phyloP scores from a whole-genome alignment of 2,329 filamentous ascomycete genomes.

The Raffaelea albimanens region DNA sequence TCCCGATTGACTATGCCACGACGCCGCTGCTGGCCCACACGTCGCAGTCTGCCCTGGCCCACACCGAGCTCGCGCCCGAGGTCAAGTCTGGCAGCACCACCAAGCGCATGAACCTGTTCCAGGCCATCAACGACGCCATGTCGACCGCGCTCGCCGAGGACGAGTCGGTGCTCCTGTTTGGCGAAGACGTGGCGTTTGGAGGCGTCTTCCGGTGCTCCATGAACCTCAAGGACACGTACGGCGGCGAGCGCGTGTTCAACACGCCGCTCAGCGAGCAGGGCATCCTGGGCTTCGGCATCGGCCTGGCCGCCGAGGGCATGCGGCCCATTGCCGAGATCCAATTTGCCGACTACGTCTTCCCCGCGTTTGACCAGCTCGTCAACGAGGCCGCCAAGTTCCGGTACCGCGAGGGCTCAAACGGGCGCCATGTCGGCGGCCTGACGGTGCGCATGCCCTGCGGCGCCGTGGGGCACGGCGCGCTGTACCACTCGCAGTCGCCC shows the following conservation, averaged over 20 bases:
- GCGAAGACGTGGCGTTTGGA: slow-evolving; percentile 94
- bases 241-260: slow-evolving; percentile 86
- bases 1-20: slow-evolving; percentile 77
- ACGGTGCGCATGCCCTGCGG: slow-evolving; percentile 88
- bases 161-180: slow-evolving; percentile 82
- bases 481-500: slow-evolving; percentile 85
- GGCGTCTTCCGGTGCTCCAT: slow-evolving; percentile 94
- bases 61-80: slow-evolving; percentile 60
- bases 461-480: slow-evolving; percentile 76
- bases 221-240: slow-evolving; percentile 81
- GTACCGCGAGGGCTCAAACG: slow-evolving; percentile 57
- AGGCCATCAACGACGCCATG: slow-evolving; percentile 85
- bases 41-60: slow-evolving; percentile 59
- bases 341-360: slow-evolving; percentile 90
- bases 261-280: slow-evolving; percentile 91
- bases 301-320: slow-evolving; percentile 83
- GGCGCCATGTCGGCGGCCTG: slow-evolving; percentile 61
- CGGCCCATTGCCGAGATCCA: slow-evolving; percentile 89
- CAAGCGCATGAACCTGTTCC: slow-evolving; percentile 86
- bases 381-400: slow-evolving; percentile 87
- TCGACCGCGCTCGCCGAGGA: slow-evolving; percentile 73
- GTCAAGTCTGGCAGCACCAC: slow-evolving; percentile 56
- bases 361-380: slow-evolving; percentile 87
- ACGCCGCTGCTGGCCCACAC: slow-evolving; percentile 76
- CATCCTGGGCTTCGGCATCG: slow-evolving; percentile 88